Evolutionary conservation across 306 rosid genomes (phyloP).

Genomic region (peach (Prunus persica)): Prunus_persica_NCBIv2 NC_034015.1:17690001-17690500

Average conservation of each 20-base stretch:
- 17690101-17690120: background rate
- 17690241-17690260: conserved; percentile 18
- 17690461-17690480: conserved; percentile 66
- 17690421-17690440: conserved; percentile 33
- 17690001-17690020: conserved; percentile 15
- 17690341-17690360: conserved; percentile 19
- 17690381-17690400: conserved; percentile 18
- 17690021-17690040: conserved; percentile 25
- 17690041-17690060: conserved; percentile 6
- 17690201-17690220: conserved; percentile 24
- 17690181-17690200: conserved; percentile 11
- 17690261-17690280: conserved; percentile 26
- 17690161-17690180: conserved; percentile 16
- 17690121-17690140: conserved; percentile 12
- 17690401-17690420: conserved; percentile 25
- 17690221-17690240: conserved; percentile 12
- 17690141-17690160: conserved; percentile 21
- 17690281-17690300: conserved; percentile 18
- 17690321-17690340: conserved; percentile 18
- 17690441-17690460: conserved; percentile 40
- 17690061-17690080: conserved; percentile 9
- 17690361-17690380: conserved; percentile 26
- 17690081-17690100: conserved; percentile 15
- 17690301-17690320: conserved; percentile 43
- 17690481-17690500: conserved; percentile 79